These are phyloP conservation scores for Hericium coralloides DNA, from an alignment of 768 basidiomycete species.

Conservation along the genomic window DNA sequence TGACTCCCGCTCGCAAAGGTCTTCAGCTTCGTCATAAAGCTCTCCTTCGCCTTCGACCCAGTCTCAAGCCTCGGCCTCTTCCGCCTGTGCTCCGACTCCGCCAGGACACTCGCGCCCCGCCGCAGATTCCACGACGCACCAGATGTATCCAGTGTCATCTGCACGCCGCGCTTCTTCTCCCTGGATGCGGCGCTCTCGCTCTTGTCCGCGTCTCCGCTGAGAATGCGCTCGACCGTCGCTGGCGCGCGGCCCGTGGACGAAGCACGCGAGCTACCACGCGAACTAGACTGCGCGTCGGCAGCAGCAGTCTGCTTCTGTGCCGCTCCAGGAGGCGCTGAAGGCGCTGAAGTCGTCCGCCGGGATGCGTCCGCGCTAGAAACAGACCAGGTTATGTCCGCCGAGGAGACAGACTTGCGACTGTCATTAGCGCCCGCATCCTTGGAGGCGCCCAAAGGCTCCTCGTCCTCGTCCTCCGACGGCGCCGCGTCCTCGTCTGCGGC, in stretches of 20 bases:
- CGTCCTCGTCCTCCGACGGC: background rate
- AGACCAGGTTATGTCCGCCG: too few relatives aligned
- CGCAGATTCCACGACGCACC: constrained; percentile 40
- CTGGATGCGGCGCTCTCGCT: background rate
- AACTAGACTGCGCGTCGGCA: background rate
- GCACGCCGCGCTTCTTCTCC: constrained; percentile 21
- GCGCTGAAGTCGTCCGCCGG: too few relatives aligned
- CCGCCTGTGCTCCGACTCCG: background rate
- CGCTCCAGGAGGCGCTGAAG: too few relatives aligned
- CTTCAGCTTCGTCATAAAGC: constrained; percentile 30
- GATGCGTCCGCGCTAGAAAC: too few relatives aligned
- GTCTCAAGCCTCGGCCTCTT: background rate
- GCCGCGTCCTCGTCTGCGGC: background rate
- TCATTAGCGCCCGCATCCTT: too few relatives aligned
- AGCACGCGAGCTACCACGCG: background rate
- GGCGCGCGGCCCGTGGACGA: constrained; percentile 5
- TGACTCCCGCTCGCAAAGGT: constrained; percentile 46
- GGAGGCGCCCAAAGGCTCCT: too few relatives aligned
- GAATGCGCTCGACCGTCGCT: constrained; percentile 11
- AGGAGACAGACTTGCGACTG: too few relatives aligned
- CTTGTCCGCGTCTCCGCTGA: background rate
- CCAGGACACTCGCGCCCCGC: constrained; percentile 6
- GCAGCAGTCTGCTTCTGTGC: too few relatives aligned
- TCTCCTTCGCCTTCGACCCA: background rate
- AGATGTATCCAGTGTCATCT: constrained; percentile 43